These are phyloP conservation scores for Aureobasidium sp. DNA, from an alignment of 2,329 filamentous ascomycete genomes.

Conservation along the genomic window DNA sequence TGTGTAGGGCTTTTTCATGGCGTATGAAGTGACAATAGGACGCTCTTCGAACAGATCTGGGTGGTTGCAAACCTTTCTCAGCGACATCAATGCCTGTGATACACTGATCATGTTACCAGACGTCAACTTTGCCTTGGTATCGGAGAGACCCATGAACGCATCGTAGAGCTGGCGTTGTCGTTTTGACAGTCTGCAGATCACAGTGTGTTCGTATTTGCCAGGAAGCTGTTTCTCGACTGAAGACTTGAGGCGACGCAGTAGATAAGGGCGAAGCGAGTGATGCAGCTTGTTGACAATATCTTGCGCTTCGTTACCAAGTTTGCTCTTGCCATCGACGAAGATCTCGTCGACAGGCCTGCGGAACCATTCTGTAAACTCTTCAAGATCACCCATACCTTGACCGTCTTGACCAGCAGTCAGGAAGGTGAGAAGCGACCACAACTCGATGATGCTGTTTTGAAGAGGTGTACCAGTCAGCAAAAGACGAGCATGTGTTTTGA, in stretches of 20 bases:
- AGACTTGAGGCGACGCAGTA: conserved; percentile 83
- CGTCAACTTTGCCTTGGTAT: conserved; percentile 80
- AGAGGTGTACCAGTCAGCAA: conserved; percentile 89
- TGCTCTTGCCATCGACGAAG: conserved; percentile 84
- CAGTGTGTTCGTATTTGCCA: conserved; percentile 93
- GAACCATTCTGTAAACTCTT: conserved; percentile 95
- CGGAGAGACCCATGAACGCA: conserved; percentile 83
- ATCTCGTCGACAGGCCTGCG: conserved; percentile 94
- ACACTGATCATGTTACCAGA: conserved; percentile 96
- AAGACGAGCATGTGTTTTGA: conserved; percentile 82
- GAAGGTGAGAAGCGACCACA: conserved; percentile 97
- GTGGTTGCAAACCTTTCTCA: conserved; percentile 97
- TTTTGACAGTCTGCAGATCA: conserved; percentile 91
- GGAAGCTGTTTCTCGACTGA: conserved; percentile 99
- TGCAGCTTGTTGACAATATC: conserved; percentile 90
- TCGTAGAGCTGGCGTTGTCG: conserved; percentile 93
- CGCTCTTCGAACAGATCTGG: conserved; percentile 94
- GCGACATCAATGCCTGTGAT: conserved; percentile 96
- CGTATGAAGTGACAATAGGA: conserved; percentile 93
- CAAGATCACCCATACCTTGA: conserved; percentile 78
- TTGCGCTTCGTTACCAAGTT: conserved; percentile 89
- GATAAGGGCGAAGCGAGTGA: conserved; percentile 84
- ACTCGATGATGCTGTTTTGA: conserved; percentile 92
- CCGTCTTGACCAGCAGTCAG: conserved; percentile 85
- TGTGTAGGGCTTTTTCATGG: conserved; percentile 57